These are phyloP conservation scores for Calonectria henricotiae DNA, from an alignment of 2,329 filamentous ascomycete species.

Conservation along the genomic window DNA sequence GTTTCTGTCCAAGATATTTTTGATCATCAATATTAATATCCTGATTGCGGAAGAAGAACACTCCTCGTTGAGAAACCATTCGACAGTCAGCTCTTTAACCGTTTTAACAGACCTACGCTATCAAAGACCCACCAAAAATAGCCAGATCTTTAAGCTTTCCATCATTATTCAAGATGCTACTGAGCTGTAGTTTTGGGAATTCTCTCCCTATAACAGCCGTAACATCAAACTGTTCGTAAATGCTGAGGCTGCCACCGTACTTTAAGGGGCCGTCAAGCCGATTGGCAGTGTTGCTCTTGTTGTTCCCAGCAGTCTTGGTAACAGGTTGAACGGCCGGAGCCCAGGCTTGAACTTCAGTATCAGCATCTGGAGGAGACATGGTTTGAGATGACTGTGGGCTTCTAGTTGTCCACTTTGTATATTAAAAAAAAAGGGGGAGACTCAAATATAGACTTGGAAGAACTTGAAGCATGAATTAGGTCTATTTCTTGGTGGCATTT, in stretches of 20 bases:
- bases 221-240: slow-evolving; percentile 36
- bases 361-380: slow-evolving; percentile 39
- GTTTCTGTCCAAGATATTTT: slow-evolving; percentile 35
- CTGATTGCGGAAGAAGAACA: slow-evolving; percentile 39
- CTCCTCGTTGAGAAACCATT: slow-evolving; percentile 35
- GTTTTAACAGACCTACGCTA: background rate
- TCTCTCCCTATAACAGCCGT: slow-evolving; percentile 36
- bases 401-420: too few relatives aligned
- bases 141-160: slow-evolving; percentile 36
- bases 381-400: background rate
- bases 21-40: slow-evolving; percentile 36
- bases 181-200: slow-evolving; percentile 36
- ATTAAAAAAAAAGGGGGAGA: background rate
- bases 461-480: background rate
- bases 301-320: slow-evolving; percentile 17
- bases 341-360: slow-evolving; percentile 27
- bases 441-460: background rate
- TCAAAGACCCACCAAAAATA: slow-evolving; percentile 22
- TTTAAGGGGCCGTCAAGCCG: slow-evolving; percentile 32
- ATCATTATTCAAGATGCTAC: slow-evolving; percentile 35
- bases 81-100: background rate
- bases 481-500: background rate
- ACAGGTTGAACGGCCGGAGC: slow-evolving; percentile 32
- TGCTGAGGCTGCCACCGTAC: slow-evolving; percentile 32
- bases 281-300: slow-evolving; percentile 25